A percentile compares a stretch with the other conserved stretches of the same genome.
Evolutionary conservation across 176 grass and related monocot species (phyloP).

Genomic region (Cenchrus purpureus): DNA sequence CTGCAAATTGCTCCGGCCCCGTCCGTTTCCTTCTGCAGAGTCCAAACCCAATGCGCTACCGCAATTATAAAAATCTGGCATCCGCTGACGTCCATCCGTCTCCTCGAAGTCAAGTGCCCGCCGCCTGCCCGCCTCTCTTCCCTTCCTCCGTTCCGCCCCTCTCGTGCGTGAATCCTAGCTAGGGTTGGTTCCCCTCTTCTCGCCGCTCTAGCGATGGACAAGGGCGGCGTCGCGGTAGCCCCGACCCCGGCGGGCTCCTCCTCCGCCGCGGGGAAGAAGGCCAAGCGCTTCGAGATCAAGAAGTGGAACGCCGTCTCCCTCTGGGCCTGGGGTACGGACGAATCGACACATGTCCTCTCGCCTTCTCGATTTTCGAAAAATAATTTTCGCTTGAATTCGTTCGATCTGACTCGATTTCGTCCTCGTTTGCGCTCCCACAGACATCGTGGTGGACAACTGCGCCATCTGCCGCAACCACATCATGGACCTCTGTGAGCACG

Average conservation of each 20-base stretch:
- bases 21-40: neutral
- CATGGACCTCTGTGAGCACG: constrained; percentile 96
- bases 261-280: constrained; percentile 53
- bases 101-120: constrained; percentile 4
- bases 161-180: neutral
- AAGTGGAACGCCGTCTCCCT: constrained; percentile 99
- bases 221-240: constrained; percentile 55
- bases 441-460: constrained; percentile 98
- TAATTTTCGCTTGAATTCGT: neutral
- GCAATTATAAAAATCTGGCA: neutral
- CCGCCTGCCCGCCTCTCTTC: neutral
- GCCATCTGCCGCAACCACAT: constrained; percentile 99
- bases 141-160: neutral
- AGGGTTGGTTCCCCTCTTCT: constrained; percentile 21
- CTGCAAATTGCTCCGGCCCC: neutral
- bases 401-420: constrained; percentile 17
- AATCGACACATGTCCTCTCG: too few relatives aligned
- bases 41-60: neutral
- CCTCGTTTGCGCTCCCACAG: constrained; percentile 44
- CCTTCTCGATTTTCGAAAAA: neutral
- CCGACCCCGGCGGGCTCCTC: constrained; percentile 34
- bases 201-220: constrained; percentile 44
- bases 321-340: constrained; percentile 92
- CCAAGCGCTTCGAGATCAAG: constrained; percentile 95
- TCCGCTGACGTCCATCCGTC: neutral